Base-by-base conservation (phyloP, 2,329 filamentous ascomycete species). In the Pyrenochaeta sp. region DNA sequence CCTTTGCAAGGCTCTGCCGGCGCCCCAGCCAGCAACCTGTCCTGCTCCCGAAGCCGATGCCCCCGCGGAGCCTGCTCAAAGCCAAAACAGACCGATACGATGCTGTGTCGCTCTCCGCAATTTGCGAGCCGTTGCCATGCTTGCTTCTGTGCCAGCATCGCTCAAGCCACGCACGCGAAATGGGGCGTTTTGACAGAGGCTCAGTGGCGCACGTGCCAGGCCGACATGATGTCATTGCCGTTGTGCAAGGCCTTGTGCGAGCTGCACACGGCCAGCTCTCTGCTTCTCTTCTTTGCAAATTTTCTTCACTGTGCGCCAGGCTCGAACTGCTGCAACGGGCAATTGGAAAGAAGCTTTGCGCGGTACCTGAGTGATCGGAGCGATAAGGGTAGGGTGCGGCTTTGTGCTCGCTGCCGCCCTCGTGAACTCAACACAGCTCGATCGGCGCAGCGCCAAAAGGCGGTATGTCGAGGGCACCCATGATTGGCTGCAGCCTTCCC, bases 361-460 rank as follows among this genome's bases (percentile, higher is more conserved):
- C 43, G 41, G 58, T 61, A 51, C 58, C 58, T 61, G 58, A 44
- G 49, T 50, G 30, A 42, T 47, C 48, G 47, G 55, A 42, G 48
- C 54, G 40, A 53, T 46, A 48, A 45, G 39, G 32, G 29, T 21
- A n/a, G n/a, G n/a, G n/a, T 35, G 43, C 48, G 37, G 51, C 53
- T 40, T 48, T 44, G 22, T 35, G 27, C 11, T 32, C 41, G 28
- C 49, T 36, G 42, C 51, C 52, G 55, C 55, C 47, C 38, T 41
- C 51, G 43, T 42, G 52, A 43, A 48, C 42, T 60, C 53, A 55
- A 51, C 51, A 29, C 41, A 48, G 44, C 26, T 42, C 35, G 51
- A 65, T 62, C 57, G 49, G 52, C 41, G 48, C 61, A 46, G 53
- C 58, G 48, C 43, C 18, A 56, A 63, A 62, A 53, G 51, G 55